Base-by-base conservation (phyloP, 768 basidiomycete species). In the Paxillus rubicundulus region DNA sequence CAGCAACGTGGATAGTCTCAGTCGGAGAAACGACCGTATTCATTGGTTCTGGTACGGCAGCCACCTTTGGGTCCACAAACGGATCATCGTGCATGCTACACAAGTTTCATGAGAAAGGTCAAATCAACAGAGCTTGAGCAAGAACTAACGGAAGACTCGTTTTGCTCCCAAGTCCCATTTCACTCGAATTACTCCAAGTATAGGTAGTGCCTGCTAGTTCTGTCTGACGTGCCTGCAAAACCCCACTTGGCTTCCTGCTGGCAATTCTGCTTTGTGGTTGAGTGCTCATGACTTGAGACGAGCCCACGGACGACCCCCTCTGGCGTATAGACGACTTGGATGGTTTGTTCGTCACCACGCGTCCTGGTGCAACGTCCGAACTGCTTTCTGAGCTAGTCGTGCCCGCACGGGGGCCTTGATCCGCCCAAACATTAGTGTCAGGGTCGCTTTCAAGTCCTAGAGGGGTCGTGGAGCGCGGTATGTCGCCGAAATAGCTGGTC, bases 201-300 rank as follows among this genome's bases (percentile, higher is more conserved):
- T 62, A 70, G 21, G 65, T 69, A n/a, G 61, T 59, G n/a, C 60
- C 67, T 13, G 65, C 63, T 5, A 68, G 30, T 24, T 68, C 67
- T 13, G 59, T 65, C 49, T 69, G 68, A 16, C 67, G 67, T 1
- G 61, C 16, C 32, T 58, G 61, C 20, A 65, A 41, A 21, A 53
- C 9, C 0, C 61, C 64, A 17, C 68, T 69, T 1, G 70, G 21
- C 41, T 58, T 71, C 44, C 63, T 51, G 33, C 68, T 69, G 4
- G 50, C 30, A 30, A 62, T 61, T 44, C 56, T 53, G 49, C 69
- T 69, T 27, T 58, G 59, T 20, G 39, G 45, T 14, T 47, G 36
- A 8, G 39, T 30, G 33, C 43, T 17, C 12, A 49, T 43, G 4
- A 52, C 57, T 2, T 68, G 66, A 9, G 65, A 69, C 4, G 68